Base-by-base conservation (phyloP, 192 early-diverging fungal species). In the Mortierella claussenii region DNA sequence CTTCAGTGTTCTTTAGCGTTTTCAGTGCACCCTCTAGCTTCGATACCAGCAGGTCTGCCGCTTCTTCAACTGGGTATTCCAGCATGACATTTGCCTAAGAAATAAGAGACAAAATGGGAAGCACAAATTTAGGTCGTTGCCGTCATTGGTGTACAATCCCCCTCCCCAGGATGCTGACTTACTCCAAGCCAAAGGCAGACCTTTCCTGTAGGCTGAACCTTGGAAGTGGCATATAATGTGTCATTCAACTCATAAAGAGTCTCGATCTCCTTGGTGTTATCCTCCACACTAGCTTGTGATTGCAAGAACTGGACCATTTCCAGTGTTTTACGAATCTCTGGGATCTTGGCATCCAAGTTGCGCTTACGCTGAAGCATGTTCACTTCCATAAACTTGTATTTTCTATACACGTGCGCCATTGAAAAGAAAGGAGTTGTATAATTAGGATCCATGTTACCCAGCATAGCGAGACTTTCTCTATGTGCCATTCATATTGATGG, bases 321-420 rank as follows among this genome's bases (percentile, higher is more conserved):
- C 49, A 97, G 81, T 0, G 95, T 96, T 81, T 98, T 98, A 82
- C 93, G 88, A 59, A 99, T 94, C 78, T 99, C 96, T 4, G 97
- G 97, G 40, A 99, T 92, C 83, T 99, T 99, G 28, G 89, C 83
- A 64, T 97, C 94, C 21, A 99, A 86, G 44, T 87, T 85, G 32
- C 85, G 84, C 68, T 91, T 91, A 62, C 94, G 92, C 63, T 95
- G 94, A 18, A 94, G 79, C 75, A 93, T 85, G 65, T 95, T 95
- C 67, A 88, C 82, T 78, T 99, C 96, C 97, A 99, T 99, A 71
- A 94, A 98, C 80, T 93, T 94, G 90, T 97, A 99, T 80, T 99
- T 99, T 51, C 96, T 94, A 63, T 68, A 24, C 37, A 40, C 13
- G n/a, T n/a, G n/a, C n/a, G n/a, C n/a, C n/a, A n/a, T n/a, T n/a